Evolutionary conservation across 75 land plant genomes (phyloP).

Genomic region (Picea glauca): DNA sequence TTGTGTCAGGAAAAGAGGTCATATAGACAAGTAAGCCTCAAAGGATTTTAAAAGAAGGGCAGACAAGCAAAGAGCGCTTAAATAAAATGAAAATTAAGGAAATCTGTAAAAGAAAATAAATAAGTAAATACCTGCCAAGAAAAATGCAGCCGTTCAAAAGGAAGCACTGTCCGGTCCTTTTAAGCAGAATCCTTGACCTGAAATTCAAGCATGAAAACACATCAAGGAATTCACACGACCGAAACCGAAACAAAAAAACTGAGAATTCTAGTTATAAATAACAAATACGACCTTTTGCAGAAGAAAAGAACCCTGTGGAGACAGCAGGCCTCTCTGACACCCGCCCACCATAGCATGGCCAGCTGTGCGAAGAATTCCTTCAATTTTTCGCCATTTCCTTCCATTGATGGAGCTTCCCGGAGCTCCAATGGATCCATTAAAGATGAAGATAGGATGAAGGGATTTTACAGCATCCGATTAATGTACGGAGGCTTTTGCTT

Average conservation of each 20-base stretch:
- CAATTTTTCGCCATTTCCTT: conserved; percentile 1
- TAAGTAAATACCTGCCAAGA: conserved; percentile 71
- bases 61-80: too few species aligned
- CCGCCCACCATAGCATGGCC: conserved; percentile 59
- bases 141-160: conserved; percentile 81
- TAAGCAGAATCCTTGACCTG: conserved; percentile 65
- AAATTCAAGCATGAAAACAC: not conserved
- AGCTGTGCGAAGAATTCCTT: conserved; percentile 22
- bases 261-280: not conserved
- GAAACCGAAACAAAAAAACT: not conserved
- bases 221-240: not conserved
- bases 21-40: too few species aligned
- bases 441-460: too few species aligned
- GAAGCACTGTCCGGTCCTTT: conserved; percentile 88
- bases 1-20: not conserved
- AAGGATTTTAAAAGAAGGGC: too few species aligned
- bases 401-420: not conserved
- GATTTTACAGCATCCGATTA: too few species aligned
- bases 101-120: not conserved
- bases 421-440: not conserved
- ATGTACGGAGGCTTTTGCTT: too few species aligned
- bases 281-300: conserved; percentile 41
- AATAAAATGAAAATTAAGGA: too few species aligned
- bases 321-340: conserved; percentile 83
- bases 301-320: conserved; percentile 58